Percentiles rank a stretch among this genome's conserved stretches.
Evolutionary conservation across 192 early-diverging fungal species (phyloP).

Genomic region (Backusella sp.): DNA sequence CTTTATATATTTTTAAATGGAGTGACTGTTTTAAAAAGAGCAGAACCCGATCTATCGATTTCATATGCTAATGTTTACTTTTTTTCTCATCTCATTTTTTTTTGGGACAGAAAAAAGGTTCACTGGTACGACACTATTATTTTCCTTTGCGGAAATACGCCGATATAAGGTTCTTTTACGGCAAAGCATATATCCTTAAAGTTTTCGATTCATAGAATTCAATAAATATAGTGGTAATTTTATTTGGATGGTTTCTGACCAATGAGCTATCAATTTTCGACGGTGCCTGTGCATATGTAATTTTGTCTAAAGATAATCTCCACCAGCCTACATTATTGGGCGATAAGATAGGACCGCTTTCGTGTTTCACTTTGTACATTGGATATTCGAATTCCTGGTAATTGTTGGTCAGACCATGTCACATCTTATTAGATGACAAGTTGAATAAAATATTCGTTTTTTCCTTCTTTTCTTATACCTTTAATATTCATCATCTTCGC

Average conservation of each 20-base stretch:
- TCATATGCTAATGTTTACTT: background rate
- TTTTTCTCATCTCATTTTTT: conserved; percentile 2
- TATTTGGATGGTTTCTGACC: background rate
- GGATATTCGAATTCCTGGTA: background rate
- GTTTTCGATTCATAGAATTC: background rate
- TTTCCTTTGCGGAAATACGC: background rate
- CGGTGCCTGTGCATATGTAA: background rate
- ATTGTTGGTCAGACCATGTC: background rate
- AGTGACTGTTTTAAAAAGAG: background rate
- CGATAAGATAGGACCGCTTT: background rate
- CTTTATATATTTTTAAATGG: background rate
- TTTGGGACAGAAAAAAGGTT: background rate
- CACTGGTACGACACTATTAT: background rate
- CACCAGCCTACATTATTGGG: background rate
- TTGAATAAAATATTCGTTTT: background rate
- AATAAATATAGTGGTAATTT: background rate
- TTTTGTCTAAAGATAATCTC: background rate
- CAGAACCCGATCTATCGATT: background rate
- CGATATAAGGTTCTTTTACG: background rate
- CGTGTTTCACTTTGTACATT: background rate
- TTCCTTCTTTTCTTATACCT: background rate
- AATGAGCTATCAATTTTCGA: background rate
- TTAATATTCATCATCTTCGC: too few relatives aligned
- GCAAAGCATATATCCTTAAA: background rate
- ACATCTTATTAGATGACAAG: background rate